Conservation (phyloP, 2,329 filamentous ascomycete species). For the Ceratocystiopsis brevicomis region DNA sequence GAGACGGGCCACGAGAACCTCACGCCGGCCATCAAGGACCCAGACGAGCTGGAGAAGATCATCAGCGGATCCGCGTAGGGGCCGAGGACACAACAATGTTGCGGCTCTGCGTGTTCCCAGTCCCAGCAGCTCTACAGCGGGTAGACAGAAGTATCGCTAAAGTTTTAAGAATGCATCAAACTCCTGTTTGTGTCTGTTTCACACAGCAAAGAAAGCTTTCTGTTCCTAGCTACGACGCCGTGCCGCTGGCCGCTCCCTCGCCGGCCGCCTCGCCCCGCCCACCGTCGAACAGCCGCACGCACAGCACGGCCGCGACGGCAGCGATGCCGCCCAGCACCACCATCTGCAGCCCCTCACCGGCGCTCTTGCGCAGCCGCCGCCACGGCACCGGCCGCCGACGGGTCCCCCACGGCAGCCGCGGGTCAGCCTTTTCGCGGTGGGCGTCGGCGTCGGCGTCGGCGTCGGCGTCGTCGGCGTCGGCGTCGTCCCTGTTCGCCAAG, state of each 20-base stretch:
- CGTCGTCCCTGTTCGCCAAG: no score
- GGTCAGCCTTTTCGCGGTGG: not conserved
- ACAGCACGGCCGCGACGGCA: slow-evolving; percentile 14
- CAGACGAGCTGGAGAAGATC: slow-evolving; percentile 36
- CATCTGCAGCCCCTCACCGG: slow-evolving; percentile 15
- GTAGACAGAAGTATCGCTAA: no score
- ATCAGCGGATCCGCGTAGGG: slow-evolving; percentile 14
- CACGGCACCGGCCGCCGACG: slow-evolving; percentile 5
- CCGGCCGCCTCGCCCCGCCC: not conserved
- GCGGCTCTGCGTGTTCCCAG: not conserved
- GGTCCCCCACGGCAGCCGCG: not conserved
- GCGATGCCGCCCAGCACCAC: slow-evolving; percentile 15
- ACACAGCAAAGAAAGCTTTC: no score
- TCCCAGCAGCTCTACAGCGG: no score
- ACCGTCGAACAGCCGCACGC: slow-evolving; percentile 13
- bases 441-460: not conserved
- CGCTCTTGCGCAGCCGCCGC: slow-evolving; percentile 10
- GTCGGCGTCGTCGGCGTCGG: no score
- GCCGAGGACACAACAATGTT: no score
- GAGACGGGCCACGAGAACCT: slow-evolving; percentile 42
- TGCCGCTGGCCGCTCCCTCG: not conserved
- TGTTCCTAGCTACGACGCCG: not conserved
- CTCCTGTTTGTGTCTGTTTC: no score
- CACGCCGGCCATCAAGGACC: slow-evolving; percentile 44
- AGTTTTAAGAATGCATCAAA: no score